Evolutionary conservation across 2,329 filamentous ascomycete species (phyloP).

Genomic region (Trichoderma gracile): DNA sequence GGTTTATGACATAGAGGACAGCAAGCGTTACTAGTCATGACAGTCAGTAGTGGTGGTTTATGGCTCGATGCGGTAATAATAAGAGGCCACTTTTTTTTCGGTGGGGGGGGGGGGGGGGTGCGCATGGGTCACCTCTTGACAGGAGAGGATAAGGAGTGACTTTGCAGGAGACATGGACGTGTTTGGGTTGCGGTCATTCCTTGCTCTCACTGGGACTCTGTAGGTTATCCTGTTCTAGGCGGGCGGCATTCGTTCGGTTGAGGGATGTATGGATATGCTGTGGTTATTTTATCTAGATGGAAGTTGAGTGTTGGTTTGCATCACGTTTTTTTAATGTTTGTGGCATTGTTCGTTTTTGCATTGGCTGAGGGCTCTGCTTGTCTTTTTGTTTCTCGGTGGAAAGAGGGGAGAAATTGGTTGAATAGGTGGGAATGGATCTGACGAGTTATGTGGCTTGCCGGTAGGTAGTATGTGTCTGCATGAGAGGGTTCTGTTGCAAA

Average conservation of each 20-base stretch:
- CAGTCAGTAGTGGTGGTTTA: not conserved
- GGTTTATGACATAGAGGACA: too few relatives aligned
- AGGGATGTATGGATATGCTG: too few relatives aligned
- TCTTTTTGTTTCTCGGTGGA: too few relatives aligned
- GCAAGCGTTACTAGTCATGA: too few relatives aligned
- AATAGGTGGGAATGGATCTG: not conserved
- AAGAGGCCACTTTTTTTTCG: not conserved
- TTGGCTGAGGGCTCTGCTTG: too few relatives aligned
- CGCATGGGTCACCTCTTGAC: too few relatives aligned
- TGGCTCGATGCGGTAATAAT: conserved; percentile 8
- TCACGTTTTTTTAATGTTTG: too few relatives aligned
- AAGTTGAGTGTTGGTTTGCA: too few relatives aligned
- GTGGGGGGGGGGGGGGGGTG: too few relatives aligned
- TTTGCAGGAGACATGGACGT: conserved; percentile 2
- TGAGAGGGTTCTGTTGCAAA: not conserved
- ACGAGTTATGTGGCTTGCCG: not conserved
- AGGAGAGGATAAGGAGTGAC: not conserved
- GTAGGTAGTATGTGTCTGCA: not conserved
- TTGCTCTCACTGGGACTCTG: too few relatives aligned
- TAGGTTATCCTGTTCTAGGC: not conserved
- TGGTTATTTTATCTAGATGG: not conserved
- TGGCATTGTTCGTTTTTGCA: not conserved
- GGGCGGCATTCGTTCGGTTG: not conserved
- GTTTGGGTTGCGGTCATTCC: not conserved
- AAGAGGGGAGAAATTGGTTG: not conserved